Percentiles rank a stretch among this genome's conserved stretches.
Conservation (phyloP, 73 alveolate species). For the Paraurostyla sp. region DNA sequence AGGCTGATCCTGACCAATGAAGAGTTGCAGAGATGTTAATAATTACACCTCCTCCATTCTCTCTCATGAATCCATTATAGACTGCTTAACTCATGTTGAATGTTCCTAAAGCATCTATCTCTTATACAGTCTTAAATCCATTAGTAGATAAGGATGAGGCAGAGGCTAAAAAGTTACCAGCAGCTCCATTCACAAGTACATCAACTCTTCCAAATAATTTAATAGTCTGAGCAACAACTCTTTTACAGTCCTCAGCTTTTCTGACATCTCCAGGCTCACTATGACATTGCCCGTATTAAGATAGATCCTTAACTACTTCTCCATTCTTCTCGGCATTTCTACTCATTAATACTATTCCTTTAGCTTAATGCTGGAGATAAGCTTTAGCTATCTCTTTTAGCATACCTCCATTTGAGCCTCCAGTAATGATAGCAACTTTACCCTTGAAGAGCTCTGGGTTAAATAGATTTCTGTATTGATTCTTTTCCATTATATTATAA, state of each 20-base stretch:
- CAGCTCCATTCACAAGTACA: slow-evolving; percentile 92
- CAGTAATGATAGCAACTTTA: slow-evolving; percentile 87
- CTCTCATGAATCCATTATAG: slow-evolving; percentile 76
- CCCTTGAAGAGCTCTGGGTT: slow-evolving; percentile 78
- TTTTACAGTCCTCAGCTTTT: slow-evolving; percentile 77
- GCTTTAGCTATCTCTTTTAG: slow-evolving; percentile 85
- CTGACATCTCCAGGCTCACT: slow-evolving; percentile 85
- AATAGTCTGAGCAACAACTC: slow-evolving; percentile 70
- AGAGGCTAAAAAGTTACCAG: slow-evolving; percentile 92
- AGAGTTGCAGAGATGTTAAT: slow-evolving; percentile 88
- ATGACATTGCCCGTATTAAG: slow-evolving; percentile 67
- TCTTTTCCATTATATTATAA: neutral
- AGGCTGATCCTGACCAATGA: slow-evolving; percentile 84
- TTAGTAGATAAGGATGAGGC: slow-evolving; percentile 83
- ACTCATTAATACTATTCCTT: slow-evolving; percentile 84
- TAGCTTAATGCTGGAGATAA: slow-evolving; percentile 83
- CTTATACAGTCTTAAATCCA: slow-evolving; percentile 91
- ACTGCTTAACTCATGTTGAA: slow-evolving; percentile 84
- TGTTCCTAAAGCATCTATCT: slow-evolving; percentile 91
- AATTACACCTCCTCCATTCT: slow-evolving; percentile 85
- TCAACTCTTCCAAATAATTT: slow-evolving; percentile 83
- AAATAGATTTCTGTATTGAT: slow-evolving; percentile 47
- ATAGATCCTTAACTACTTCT: slow-evolving; percentile 72
- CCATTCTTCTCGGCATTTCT: slow-evolving; percentile 82
- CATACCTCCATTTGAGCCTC: slow-evolving; percentile 96